phyloP scores from a whole-genome alignment of 495 filamentous ascomycete species.

The Thozetella sp. region DNA sequence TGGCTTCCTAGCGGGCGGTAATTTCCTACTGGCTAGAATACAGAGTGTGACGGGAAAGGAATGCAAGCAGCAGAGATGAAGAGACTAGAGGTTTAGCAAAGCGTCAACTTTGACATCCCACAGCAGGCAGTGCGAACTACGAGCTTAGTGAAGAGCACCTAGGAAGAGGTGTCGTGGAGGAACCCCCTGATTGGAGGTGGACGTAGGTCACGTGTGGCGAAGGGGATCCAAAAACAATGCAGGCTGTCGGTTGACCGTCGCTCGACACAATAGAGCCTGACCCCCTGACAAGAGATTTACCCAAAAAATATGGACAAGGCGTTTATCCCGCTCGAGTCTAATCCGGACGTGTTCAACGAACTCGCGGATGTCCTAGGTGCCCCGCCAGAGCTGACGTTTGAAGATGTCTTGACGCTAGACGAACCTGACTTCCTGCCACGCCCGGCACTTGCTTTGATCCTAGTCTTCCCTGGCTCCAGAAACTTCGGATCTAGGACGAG shows the following conservation, averaged over 20 bases:
- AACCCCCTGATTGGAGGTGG: no score
- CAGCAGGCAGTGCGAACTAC: no score
- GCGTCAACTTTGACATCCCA: no score
- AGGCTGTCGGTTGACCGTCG: no score
- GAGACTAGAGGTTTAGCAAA: neutral
- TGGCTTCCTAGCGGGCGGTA: no score
- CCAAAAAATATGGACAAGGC: no score
- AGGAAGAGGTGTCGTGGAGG: no score
- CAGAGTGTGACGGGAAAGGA: neutral
- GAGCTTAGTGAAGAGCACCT: no score
- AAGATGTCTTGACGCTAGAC: slow-evolving; percentile 73
- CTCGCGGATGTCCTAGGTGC: slow-evolving; percentile 65
- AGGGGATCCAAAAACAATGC: no score
- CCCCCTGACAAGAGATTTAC: no score
- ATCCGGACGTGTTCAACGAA: slow-evolving; percentile 40
- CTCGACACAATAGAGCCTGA: no score
- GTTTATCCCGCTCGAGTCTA: slow-evolving; percentile 36
- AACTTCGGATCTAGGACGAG: slow-evolving; percentile 54
- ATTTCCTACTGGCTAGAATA: neutral
- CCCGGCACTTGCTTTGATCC: slow-evolving; percentile 68
- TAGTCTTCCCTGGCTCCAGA: slow-evolving; percentile 67
- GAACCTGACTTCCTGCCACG: slow-evolving; percentile 69
- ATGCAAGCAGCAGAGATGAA: neutral
- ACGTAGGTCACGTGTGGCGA: no score
- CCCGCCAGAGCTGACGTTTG: slow-evolving; percentile 58